phyloP scores from a whole-genome alignment of 805 yeast genomes.

The Kazachstania taianensis region DNA sequence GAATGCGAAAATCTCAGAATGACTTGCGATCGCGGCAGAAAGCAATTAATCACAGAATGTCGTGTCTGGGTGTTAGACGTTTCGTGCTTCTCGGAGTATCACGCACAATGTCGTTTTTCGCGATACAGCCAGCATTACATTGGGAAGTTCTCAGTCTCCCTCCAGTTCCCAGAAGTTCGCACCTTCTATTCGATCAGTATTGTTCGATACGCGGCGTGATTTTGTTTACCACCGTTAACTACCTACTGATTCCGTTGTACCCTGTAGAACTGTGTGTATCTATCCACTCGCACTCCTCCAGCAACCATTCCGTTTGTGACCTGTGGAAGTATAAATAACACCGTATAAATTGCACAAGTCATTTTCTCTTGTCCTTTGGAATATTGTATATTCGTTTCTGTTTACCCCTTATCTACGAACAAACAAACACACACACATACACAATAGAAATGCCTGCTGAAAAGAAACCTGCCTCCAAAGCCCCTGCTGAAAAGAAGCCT shows the following conservation, averaged over 20 bases:
- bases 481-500: slow-evolving; percentile 29
- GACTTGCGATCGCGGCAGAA: not conserved
- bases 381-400: not conserved
- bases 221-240: too few relatives aligned
- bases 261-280: not conserved
- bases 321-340: not conserved
- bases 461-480: slow-evolving; percentile 37
- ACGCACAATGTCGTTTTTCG: too few relatives aligned
- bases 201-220: too few relatives aligned
- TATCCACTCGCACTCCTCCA: not conserved
- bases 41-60: too few relatives aligned
- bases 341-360: not conserved
- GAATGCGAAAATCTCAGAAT: not conserved
- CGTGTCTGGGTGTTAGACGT: too few relatives aligned
- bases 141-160: too few relatives aligned
- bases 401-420: not conserved
- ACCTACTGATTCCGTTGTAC: too few relatives aligned
- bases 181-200: not conserved
- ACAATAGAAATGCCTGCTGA: slow-evolving; percentile 48
- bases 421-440: not conserved
- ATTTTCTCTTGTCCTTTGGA: not conserved
- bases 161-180: not conserved
- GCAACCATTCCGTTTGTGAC: not conserved
- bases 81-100: too few relatives aligned
- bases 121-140: too few relatives aligned